These are phyloP conservation scores for Aspergillus olivimuriae DNA, from an alignment of 495 filamentous ascomycete genomes.

Conservation along the genomic window DNA sequence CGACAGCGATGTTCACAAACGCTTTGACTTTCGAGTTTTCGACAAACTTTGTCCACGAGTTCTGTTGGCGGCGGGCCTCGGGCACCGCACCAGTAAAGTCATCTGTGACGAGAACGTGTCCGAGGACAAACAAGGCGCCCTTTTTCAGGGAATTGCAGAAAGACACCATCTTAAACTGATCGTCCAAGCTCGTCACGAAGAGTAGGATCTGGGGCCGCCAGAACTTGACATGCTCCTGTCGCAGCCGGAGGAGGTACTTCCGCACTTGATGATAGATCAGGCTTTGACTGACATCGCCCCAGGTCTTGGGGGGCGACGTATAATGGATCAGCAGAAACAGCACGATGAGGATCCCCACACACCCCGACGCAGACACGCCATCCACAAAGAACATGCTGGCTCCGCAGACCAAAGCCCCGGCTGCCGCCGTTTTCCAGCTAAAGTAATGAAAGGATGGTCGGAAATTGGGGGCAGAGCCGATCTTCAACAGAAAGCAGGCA, in stretches of 20 bases:
- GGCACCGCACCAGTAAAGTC: conserved; percentile 73
- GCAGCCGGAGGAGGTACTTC: conserved; percentile 76
- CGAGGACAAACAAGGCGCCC: conserved; percentile 76
- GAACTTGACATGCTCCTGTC: conserved; percentile 87
- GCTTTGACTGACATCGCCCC: conserved; percentile 86
- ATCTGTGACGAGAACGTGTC: conserved; percentile 79
- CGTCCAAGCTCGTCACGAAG: conserved; percentile 73
- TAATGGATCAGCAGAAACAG: conserved; percentile 85
- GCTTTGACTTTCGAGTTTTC: conserved; percentile 85
- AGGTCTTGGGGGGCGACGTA: conserved; percentile 74
- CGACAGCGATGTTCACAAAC: conserved; percentile 79
- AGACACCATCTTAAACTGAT: conserved; percentile 73
- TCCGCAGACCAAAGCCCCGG: conserved; percentile 66
- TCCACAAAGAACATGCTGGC: conserved; percentile 87
- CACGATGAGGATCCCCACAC: conserved; percentile 64
- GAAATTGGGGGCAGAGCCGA: conserved; percentile 90
- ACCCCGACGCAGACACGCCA: conserved; percentile 70
- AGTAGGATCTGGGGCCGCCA: conserved; percentile 84
- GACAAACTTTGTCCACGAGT: conserved; percentile 78
- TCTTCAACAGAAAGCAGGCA: conserved; percentile 81
- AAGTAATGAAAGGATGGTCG: conserved; percentile 84
- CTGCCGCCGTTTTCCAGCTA: conserved; percentile 74
- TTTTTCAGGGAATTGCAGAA: conserved; percentile 93
- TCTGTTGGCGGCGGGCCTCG: conserved; percentile 75
- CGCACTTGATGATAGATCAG: conserved; percentile 89